Base-by-base conservation (phyloP, 1,284 basidiomycete genomes). In the Irpex sp. region DNA sequence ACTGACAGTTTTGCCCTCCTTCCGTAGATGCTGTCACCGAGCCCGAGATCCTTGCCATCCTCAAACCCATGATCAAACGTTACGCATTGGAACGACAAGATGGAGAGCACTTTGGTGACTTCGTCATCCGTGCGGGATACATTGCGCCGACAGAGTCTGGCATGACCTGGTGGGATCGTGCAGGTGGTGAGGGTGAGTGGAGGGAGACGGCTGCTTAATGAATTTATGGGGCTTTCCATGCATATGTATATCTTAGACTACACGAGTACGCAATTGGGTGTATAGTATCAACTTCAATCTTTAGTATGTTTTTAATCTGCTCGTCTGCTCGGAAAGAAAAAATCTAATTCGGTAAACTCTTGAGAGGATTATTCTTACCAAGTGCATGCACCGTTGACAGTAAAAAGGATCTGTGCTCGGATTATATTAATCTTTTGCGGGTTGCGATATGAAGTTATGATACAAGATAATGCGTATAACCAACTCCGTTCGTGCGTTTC, bases 71-170 rank as follows among this genome's bases (percentile, higher is more conserved):
- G 90, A 96, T 99, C 82, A 94, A 93, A 76, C 85, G 86, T 65
- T 99, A 96, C 75, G 95, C 97, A 2, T 80, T 92, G 38, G 96
- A 98, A 77, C 84, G 96, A 61, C 79, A 84, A 31, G 88, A 93
- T n/a, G 95, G 93, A 59, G 97, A 99, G 77, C 88, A 82, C 65
- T 99, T 99, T 71, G 97, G 97, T 55, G 97, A 99, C 78, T 99
- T 92, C 76, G 94, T 96, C 52, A 92, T 99, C 67, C 82, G 94
- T 44, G 88, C 86, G 7, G 93, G 93, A 26, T 94, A 94, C 69
- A 94, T 96, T 68, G 83, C 91, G 49, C 83, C 89, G 2, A 94
- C 92, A 1, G 88, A 85, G 3, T 83, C 86, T 40, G 94, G 93
- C 8, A 91, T 83, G 70, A 81, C 85, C 58, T 96, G 93, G 91